Conservation (phyloP, 2,329 filamentous ascomycete species). For the Escovopsis weberi region DNA sequence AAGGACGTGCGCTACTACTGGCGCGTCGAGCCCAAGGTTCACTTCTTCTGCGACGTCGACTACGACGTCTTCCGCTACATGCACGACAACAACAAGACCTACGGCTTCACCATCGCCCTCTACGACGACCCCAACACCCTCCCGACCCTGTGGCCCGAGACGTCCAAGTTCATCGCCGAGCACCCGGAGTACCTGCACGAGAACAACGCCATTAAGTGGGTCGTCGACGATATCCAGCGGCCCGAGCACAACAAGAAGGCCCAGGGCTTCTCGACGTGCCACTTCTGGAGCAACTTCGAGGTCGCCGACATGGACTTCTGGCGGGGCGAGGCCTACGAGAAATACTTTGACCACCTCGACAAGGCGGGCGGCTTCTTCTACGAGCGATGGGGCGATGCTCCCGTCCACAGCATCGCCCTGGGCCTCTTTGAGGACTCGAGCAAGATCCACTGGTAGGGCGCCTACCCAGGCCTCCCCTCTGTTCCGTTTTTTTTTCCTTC, state of each 20-base stretch:
- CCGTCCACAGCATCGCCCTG: conserved; percentile 86
- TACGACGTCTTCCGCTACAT: conserved; percentile 98
- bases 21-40: conserved; percentile 95
- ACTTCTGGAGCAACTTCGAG: conserved; percentile 99
- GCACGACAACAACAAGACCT: conserved; percentile 96
- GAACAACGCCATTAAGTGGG: conserved; percentile 78
- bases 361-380: conserved; percentile 97
- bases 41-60: conserved; percentile 98
- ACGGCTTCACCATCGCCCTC: conserved; percentile 95
- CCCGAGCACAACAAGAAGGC: conserved; percentile 69
- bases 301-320: conserved; percentile 89
- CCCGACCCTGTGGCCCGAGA: conserved; percentile 88
- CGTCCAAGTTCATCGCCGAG: conserved; percentile 72
- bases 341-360: conserved; percentile 95
- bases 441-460: conserved; percentile 81
- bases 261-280: conserved; percentile 91
- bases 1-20: conserved; percentile 81
- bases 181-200: conserved; percentile 68
- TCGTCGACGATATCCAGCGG: conserved; percentile 62
- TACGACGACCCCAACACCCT: conserved; percentile 86
- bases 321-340: conserved; percentile 78
- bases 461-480: not conserved
- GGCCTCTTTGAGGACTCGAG: conserved; percentile 82
- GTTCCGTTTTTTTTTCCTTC: not conserved
- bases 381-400: conserved; percentile 95